Percentiles rank a stretch among this genome's conserved stretches.
Evolutionary conservation across 148 eudicot genomes (phyloP).

Genomic region (Silene uniflora): DNA sequence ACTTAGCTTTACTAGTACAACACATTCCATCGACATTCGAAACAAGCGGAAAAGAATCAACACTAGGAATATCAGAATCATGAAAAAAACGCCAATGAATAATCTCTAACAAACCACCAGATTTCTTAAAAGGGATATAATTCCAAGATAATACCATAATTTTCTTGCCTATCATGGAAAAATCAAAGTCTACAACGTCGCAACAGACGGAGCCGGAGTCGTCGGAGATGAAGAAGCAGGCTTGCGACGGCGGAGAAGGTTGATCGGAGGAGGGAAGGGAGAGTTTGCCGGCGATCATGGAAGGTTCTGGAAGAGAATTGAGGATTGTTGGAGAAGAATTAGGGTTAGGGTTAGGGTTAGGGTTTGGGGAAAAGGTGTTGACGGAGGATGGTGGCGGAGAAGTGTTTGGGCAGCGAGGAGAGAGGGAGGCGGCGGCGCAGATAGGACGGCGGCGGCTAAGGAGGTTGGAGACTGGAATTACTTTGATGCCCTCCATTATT

Average conservation of each 20-base stretch:
- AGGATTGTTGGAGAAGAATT: constrained; percentile 30
- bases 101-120: constrained; percentile 64
- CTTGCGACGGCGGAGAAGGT: constrained; percentile 26
- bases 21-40: constrained; percentile 18
- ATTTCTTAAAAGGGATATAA: constrained; percentile 55
- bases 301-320: constrained; percentile 37
- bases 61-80: background rate
- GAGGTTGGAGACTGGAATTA: constrained; percentile 47
- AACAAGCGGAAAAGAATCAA: constrained; percentile 32
- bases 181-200: constrained; percentile 55
- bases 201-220: constrained; percentile 47
- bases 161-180: constrained; percentile 38
- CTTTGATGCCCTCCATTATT: constrained; percentile 23
- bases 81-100: constrained; percentile 46
- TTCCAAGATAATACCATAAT: constrained; percentile 65
- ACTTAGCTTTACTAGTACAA: constrained; percentile 31
- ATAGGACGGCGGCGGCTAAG: constrained; percentile 46
- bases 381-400: constrained; percentile 11
- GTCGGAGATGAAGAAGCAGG: constrained; percentile 62
- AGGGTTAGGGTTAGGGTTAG: constrained; percentile 16
- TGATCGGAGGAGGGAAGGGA: constrained; percentile 17
- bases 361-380: constrained; percentile 8
- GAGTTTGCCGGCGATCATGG: constrained; percentile 45
- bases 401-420: constrained; percentile 9
- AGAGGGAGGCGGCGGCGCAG: constrained; percentile 53